These are phyloP conservation scores for Polytrichum commune DNA, from an alignment of 225 moss, liverwort and hornwort genomes.

Conservation along the genomic window DNA sequence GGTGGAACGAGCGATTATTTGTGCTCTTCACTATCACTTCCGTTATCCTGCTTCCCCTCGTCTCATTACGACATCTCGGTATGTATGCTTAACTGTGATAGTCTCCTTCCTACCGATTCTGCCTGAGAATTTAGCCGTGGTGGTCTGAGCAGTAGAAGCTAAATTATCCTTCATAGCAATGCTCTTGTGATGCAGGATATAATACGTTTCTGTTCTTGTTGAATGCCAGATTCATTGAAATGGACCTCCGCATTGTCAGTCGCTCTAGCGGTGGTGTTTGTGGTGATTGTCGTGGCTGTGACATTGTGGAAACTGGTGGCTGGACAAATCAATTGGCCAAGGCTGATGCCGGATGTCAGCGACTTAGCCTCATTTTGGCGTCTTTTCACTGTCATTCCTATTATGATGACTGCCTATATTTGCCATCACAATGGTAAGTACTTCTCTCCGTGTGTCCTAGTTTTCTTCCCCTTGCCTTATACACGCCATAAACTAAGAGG, in stretches of 20 bases:
- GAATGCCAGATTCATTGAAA: constrained; percentile 70
- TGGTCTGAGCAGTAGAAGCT: too few species aligned
- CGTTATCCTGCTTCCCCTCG: constrained; percentile 59
- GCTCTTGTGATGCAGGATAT: too few species aligned
- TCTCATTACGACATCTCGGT: constrained; percentile 78
- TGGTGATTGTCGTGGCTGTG: constrained; percentile 60
- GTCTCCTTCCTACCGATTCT: too few species aligned
- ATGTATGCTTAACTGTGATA: not conserved
- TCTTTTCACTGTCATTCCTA: constrained; percentile 85
- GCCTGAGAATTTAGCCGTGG: too few species aligned
- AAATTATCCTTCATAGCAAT: too few species aligned
- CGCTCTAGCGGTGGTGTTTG: constrained; percentile 82
- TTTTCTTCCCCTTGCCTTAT: too few species aligned
- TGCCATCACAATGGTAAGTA: constrained; percentile 83
- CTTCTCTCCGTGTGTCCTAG: too few species aligned
- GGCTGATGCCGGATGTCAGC: constrained; percentile 63
- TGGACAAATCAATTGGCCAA: constrained; percentile 63
- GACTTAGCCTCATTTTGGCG: constrained; percentile 77
- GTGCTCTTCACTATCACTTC: constrained; percentile 62
- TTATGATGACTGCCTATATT: constrained; percentile 86
- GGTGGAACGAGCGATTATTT: constrained; percentile 85
- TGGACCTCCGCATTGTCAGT: constrained; percentile 92
- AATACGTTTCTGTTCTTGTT: too few species aligned
- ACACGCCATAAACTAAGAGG: too few species aligned
- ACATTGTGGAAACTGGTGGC: constrained; percentile 61